phyloP scores from a whole-genome alignment of 2,329 filamentous ascomycete species.

The Diplocarpon mali region DNA sequence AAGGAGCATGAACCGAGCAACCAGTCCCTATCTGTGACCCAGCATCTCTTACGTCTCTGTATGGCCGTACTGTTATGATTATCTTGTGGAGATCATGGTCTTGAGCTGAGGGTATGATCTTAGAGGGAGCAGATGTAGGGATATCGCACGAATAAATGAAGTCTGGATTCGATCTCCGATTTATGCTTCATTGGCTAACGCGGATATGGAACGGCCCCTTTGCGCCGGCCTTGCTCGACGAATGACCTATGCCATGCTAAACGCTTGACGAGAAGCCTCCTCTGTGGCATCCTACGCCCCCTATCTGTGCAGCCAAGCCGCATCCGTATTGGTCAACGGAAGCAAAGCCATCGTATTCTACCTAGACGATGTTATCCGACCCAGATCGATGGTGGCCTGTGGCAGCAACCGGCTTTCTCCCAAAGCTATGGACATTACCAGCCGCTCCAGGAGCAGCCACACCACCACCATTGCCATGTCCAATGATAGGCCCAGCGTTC shows the following conservation, averaged over 20 bases:
- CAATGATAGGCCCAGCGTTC: not conserved
- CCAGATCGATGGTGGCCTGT: not conserved
- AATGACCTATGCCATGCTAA: no score
- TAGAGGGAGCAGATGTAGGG: not conserved
- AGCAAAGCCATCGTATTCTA: not conserved
- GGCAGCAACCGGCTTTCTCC: slow-evolving; percentile 5
- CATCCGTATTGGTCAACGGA: not conserved
- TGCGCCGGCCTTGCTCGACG: no score
- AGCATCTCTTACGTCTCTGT: no score
- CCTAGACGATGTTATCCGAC: slow-evolving; percentile 5
- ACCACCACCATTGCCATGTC: slow-evolving; percentile 1
- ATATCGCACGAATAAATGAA: not conserved
- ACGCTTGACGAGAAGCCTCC: no score
- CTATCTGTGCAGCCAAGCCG: not conserved
- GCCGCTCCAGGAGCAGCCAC: not conserved
- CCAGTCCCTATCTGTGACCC: no score
- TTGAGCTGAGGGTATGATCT: not conserved
- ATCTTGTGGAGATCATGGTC: not conserved
- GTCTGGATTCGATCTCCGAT: no score
- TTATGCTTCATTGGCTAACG: no score
- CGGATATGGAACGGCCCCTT: no score
- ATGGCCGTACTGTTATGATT: not conserved
- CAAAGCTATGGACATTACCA: slow-evolving; percentile 1
- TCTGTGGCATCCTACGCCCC: not conserved
- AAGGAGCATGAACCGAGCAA: no score